Conservation (phyloP, 495 filamentous ascomycete genomes). For the Lasiosphaeria ovina region DNA sequence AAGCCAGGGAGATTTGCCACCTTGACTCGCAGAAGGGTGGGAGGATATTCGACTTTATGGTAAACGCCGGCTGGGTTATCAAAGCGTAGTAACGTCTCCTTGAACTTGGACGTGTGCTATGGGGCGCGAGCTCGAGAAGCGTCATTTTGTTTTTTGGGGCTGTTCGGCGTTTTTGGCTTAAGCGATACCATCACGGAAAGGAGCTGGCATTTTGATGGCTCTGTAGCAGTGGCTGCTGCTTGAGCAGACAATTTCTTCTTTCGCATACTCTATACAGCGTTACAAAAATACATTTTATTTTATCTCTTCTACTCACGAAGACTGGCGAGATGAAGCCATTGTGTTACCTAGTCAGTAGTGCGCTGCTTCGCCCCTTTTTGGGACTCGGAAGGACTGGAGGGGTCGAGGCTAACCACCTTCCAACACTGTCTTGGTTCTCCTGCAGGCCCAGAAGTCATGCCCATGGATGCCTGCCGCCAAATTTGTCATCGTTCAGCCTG, state of each 20-base stretch:
- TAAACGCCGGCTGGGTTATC: slow-evolving; percentile 86
- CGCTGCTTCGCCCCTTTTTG: too few species aligned
- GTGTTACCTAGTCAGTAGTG: too few species aligned
- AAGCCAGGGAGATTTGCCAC: slow-evolving; percentile 63
- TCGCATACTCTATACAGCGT: not conserved
- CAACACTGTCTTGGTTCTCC: too few species aligned
- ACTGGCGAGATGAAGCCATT: too few species aligned
- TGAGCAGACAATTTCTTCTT: not conserved
- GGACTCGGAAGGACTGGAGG: too few species aligned
- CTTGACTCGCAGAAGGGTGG: slow-evolving; percentile 53
- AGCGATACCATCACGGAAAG: slow-evolving; percentile 16
- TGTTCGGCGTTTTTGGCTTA: slow-evolving; percentile 2
- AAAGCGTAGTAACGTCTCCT: slow-evolving; percentile 50
- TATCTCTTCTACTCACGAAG: too few species aligned
- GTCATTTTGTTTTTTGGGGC: slow-evolving; percentile 1
- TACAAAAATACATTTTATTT: too few species aligned
- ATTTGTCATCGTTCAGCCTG: too few species aligned
- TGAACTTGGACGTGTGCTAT: not conserved
- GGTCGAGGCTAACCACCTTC: too few species aligned
- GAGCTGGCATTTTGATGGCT: not conserved
- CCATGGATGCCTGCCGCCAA: too few species aligned
- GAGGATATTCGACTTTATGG: slow-evolving; percentile 91
- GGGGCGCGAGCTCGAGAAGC: not conserved
- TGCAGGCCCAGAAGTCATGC: too few species aligned
- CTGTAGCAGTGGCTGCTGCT: not conserved